These are phyloP conservation scores for Acanthamoeba castellanii DNA, from an alignment of 208 protist genomes.

Conservation along the genomic window DNA sequence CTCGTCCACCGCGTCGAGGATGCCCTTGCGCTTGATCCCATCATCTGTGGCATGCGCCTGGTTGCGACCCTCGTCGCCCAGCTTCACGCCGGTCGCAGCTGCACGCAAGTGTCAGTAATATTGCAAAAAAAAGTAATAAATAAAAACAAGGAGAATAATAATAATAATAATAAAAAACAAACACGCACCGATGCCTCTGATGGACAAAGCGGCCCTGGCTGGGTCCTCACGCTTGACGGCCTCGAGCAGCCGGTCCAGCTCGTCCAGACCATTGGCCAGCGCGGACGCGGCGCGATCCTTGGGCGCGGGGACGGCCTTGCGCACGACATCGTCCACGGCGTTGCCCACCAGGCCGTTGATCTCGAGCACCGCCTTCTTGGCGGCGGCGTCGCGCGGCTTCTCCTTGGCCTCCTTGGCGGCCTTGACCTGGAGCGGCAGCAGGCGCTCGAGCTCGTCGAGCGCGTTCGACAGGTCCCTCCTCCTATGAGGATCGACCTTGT, in stretches of 20 bases:
- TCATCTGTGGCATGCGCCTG: constrained; percentile 15
- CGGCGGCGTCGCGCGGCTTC: constrained; percentile 4
- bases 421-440: constrained; percentile 60
- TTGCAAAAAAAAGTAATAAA: not conserved
- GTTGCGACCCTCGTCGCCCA: not conserved
- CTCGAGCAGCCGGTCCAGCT: constrained; percentile 56
- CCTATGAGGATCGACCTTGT: constrained; percentile 57
- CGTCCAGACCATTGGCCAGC: not conserved
- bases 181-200: not conserved
- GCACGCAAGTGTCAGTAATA: not conserved
- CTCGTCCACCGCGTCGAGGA: constrained; percentile 34
- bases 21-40: not conserved
- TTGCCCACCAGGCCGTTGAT: not conserved
- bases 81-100: not conserved
- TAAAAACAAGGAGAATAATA: not conserved
- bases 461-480: constrained; percentile 54
- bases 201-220: not conserved
- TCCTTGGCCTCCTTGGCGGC: constrained; percentile 58
- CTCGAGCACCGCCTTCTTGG: constrained; percentile 21
- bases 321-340: constrained; percentile 9
- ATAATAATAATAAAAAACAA: not conserved
- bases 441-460: constrained; percentile 40
- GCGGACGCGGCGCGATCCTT: constrained; percentile 30
- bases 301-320: constrained; percentile 11
- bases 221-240: constrained; percentile 19